Evolutionary conservation across 1,139 yeast species (phyloP).

Genomic region (Geotrichum bryndzae): DNA sequence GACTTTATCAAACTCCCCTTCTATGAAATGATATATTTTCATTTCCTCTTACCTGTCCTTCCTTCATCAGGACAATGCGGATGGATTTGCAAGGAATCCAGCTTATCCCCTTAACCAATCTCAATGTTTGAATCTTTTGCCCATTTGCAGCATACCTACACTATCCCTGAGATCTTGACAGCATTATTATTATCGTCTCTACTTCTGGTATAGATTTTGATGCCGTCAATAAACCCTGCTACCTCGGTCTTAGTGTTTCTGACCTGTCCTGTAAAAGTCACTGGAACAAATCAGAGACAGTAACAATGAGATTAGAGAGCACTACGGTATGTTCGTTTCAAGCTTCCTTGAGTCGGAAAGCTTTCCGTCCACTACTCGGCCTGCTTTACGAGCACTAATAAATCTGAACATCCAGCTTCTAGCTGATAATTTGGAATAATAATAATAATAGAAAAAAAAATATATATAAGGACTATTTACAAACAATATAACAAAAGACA

Average conservation of each 20-base stretch:
- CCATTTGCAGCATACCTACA: conserved; percentile 10
- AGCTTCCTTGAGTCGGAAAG: too few relatives aligned
- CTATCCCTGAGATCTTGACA: neutral
- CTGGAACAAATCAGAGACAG: conserved; percentile 20
- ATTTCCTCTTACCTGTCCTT: too few relatives aligned
- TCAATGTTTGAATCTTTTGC: conserved; percentile 1
- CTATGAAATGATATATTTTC: too few relatives aligned
- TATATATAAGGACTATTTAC: neutral
- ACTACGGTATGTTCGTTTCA: conserved; percentile 20
- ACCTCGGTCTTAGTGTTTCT: too few relatives aligned
- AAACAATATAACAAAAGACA: neutral
- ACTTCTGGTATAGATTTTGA: conserved; percentile 17
- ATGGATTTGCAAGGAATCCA: neutral
- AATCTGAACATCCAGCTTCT: too few relatives aligned
- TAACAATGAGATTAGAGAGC: conserved; percentile 22
- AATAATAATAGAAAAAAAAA: neutral
- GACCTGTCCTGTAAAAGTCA: conserved; percentile 12
- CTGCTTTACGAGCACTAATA: too few relatives aligned
- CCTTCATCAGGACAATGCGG: too few relatives aligned
- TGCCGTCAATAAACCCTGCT: neutral
- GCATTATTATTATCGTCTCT: neutral
- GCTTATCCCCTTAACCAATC: conserved; percentile 14
- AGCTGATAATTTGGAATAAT: too few relatives aligned
- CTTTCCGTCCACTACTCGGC: too few relatives aligned
- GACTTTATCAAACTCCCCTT: too few relatives aligned